Evolutionary conservation across 116 monocot species (phyloP).

Genomic region (Posidonia oceanica): DNA sequence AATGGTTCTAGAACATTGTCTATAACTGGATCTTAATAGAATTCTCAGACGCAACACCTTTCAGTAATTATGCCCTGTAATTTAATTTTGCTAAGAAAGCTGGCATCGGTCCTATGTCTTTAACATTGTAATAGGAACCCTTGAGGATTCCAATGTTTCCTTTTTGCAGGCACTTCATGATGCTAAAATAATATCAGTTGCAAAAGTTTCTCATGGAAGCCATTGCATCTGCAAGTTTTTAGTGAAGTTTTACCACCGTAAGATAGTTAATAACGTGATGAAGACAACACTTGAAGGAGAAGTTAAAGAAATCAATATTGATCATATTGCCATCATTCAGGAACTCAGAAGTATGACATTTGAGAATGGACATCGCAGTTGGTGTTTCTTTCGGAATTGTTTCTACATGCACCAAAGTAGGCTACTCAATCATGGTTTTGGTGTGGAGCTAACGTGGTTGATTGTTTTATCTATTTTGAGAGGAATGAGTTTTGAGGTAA

Average conservation of each 20-base stretch:
- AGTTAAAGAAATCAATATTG: conserved; percentile 28
- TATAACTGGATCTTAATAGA: too few species aligned
- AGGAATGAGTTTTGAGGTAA: conserved; percentile 31
- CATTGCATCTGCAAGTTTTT: conserved; percentile 46
- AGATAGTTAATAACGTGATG: conserved; percentile 3
- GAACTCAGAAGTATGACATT: conserved; percentile 22
- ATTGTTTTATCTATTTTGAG: conserved; percentile 35
- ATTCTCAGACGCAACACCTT: too few species aligned
- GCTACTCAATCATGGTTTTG: conserved; percentile 23
- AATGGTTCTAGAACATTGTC: too few species aligned
- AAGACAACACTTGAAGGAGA: conserved; percentile 9
- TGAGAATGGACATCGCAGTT: conserved; percentile 23
- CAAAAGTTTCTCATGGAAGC: conserved; percentile 22
- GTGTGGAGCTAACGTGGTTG: conserved; percentile 45
- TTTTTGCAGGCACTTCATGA: conserved; percentile 40
- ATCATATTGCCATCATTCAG: conserved; percentile 50
- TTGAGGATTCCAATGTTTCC: too few species aligned
- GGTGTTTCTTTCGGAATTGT: conserved; percentile 33
- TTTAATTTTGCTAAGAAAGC: too few species aligned
- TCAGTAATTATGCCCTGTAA: too few species aligned
- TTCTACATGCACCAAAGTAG: conserved; percentile 19
- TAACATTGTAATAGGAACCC: too few species aligned
- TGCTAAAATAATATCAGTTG: conserved; percentile 54
- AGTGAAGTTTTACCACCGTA: conserved; percentile 23
- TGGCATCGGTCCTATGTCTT: too few species aligned